Conservation (phyloP, 768 basidiomycete species). For the Lactifluus rugatus region DNA sequence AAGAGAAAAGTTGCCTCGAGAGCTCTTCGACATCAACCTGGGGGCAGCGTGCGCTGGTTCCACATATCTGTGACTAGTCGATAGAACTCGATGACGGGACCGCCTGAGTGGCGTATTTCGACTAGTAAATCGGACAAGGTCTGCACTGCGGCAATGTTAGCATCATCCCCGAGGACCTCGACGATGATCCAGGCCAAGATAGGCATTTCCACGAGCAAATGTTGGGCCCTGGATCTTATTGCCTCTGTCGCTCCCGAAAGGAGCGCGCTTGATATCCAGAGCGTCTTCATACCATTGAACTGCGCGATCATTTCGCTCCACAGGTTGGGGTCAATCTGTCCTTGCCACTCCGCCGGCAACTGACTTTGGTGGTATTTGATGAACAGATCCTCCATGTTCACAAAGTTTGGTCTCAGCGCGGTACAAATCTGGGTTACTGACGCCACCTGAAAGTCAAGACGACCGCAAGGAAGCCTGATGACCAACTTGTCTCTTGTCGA, state of each 20-base stretch:
- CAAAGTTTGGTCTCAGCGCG: background rate
- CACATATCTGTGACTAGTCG: background rate
- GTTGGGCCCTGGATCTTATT: background rate
- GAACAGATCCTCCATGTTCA: background rate
- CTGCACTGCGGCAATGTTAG: background rate
- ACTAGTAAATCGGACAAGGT: background rate
- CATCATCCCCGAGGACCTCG: background rate
- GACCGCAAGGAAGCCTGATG: background rate
- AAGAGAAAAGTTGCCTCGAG: background rate
- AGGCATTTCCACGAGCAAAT: background rate
- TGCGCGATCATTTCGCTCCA: background rate
- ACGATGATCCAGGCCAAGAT: background rate
- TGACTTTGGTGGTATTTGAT: background rate
- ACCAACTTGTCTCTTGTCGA: background rate
- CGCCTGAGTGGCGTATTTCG: background rate
- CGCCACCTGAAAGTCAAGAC: background rate
- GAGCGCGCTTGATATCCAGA: conserved; percentile 4
- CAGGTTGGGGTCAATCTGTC: background rate
- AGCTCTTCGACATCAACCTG: background rate
- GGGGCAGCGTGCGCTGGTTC: background rate
- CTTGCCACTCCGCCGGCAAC: background rate
- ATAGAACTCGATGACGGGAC: background rate
- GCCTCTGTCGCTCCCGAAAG: background rate
- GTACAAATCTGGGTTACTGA: background rate
- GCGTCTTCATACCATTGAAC: background rate